phyloP scores from a whole-genome alignment of 768 basidiomycete genomes.

The Pholiota conissans region DNA sequence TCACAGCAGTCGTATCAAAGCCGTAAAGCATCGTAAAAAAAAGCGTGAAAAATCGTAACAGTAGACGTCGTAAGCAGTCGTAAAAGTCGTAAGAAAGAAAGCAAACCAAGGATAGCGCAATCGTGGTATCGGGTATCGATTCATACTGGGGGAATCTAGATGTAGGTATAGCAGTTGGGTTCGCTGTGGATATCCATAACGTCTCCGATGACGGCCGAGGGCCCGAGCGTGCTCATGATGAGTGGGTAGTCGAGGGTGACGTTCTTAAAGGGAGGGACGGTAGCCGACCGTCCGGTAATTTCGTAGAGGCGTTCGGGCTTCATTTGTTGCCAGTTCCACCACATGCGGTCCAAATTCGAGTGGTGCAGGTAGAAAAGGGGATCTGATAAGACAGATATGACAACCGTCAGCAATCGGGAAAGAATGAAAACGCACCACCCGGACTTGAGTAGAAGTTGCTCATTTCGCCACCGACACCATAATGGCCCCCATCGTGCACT shows the following conservation, averaged over 20 bases:
- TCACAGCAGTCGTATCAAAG: background rate
- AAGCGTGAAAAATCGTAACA: background rate
- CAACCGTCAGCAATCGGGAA: background rate
- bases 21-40: background rate
- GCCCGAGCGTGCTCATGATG: constrained; percentile 27
- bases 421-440: constrained; percentile 25
- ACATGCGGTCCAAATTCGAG: constrained; percentile 36
- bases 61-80: background rate
- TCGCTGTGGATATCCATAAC: constrained; percentile 31
- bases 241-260: constrained; percentile 35
- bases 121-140: background rate
- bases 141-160: background rate
- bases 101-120: background rate
- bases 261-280: constrained; percentile 25
- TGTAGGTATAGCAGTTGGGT: constrained; percentile 30
- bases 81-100: background rate
- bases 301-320: constrained; percentile 25
- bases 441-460: constrained; percentile 34
- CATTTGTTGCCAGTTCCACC: constrained; percentile 39
- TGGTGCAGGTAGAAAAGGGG: constrained; percentile 37
- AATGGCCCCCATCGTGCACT: constrained; percentile 35
- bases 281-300: constrained; percentile 32
- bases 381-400: background rate
- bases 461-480: constrained; percentile 29
- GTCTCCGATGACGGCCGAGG: constrained; percentile 27